Base-by-base conservation (phyloP, 352 stramenopile genomes). In the Phytophthora ohioensis region DNA sequence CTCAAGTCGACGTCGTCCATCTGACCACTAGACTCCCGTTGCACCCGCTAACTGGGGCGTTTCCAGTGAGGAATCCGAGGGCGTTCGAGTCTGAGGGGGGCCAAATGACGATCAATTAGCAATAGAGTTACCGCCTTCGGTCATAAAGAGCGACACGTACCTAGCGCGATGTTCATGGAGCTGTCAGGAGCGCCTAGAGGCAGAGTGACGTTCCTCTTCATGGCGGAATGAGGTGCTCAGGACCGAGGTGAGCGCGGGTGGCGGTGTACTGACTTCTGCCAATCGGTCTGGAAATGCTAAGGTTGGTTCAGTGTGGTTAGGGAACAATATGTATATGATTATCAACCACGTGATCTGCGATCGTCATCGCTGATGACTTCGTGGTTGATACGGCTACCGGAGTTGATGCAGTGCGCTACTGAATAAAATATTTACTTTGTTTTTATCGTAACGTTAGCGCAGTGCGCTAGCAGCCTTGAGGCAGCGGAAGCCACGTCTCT, bases 1-100 rank as follows among this genome's bases (percentile, higher is more conserved):
- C 48, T 77, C 41, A 76, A 56, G 55, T 76, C 69, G 17, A 35
- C 32, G 8, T 68, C 69, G 45, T 72, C 63, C 52, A 72, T 63
- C 39, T 60, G 67, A 8, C 38, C 4, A 13, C 30, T 58, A 27
- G 45, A 8, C 35, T 45, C 31, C 15, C n/a, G 53, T 17, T 35
- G 55, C 3, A 7, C 8, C 35, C 38, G 32, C 43, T 52, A n/a
- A 21, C 27, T 9, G 35, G 8, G 32, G 17, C 38, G 42, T 41
- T 27, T 45, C 34, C 39, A 34, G 12, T 15, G 17, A 59, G n/a
- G 21, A 53, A 51, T 47, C 31, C 31, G 32, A 58, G 52, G 13
- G 54, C 6, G 15, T 42, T 11, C 12, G 38, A 34, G 7, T 57
- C 57, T 64, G n/a, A 17, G 3, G 36, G 2, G 12, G 38, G 13